Conservation (phyloP, 163 green algal genomes). For the Picocystis sp. region DNA sequence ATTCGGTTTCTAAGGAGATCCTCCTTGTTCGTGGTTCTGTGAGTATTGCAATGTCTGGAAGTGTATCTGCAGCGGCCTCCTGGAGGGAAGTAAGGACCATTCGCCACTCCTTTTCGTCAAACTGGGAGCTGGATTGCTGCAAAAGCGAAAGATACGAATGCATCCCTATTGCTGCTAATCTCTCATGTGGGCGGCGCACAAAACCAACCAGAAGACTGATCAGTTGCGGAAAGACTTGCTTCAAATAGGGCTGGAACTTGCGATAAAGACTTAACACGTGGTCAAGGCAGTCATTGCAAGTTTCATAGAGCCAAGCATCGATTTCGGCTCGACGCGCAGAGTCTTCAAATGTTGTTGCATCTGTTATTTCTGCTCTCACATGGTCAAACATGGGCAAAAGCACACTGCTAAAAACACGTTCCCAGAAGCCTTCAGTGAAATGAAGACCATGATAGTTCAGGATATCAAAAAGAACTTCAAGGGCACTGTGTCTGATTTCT, state of each 20-base stretch:
- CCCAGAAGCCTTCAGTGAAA: conserved; percentile 83
- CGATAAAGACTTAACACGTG: conserved; percentile 51
- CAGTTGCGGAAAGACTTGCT: conserved; percentile 15
- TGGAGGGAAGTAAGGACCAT: conserved; percentile 25
- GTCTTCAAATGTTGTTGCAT: conserved; percentile 81
- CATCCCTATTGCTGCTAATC: conserved; percentile 2
- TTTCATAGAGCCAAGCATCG: conserved; percentile 81
- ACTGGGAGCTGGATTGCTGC: conserved; percentile 3
- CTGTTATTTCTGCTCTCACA: conserved; percentile 67
- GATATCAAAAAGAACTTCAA: conserved; percentile 91
- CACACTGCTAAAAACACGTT: conserved; percentile 77
- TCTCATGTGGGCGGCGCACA: conserved; percentile 7
- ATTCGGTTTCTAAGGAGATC: background rate
- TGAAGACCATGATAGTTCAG: conserved; percentile 69
- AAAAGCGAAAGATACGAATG: background rate
- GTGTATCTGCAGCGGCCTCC: conserved; percentile 27
- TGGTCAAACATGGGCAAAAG: conserved; percentile 93
- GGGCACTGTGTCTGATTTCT: conserved; percentile 46
- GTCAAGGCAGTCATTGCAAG: conserved; percentile 81
- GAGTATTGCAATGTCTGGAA: conserved; percentile 17
- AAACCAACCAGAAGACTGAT: conserved; percentile 17
- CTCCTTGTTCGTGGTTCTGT: background rate
- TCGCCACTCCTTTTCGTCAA: conserved; percentile 1
- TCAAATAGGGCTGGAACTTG: conserved; percentile 21
- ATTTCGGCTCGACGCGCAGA: conserved; percentile 34